phyloP scores from a whole-genome alignment of 768 basidiomycete species.

The Mycena amicta region DNA sequence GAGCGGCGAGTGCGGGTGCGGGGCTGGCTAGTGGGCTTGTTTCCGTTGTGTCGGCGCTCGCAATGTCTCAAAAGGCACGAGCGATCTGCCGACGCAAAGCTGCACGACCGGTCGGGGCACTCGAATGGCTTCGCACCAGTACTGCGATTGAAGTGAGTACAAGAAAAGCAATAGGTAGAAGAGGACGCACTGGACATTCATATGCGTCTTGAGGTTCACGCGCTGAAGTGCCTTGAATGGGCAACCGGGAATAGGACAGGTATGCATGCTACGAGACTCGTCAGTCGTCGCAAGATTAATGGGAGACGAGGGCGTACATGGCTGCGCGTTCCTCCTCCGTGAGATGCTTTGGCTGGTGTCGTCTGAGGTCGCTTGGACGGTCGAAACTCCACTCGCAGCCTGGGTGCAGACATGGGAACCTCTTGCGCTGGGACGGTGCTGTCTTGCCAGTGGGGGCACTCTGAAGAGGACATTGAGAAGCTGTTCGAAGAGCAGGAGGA shows the following conservation, averaged over 20 bases:
- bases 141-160: background rate
- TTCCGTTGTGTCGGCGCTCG: no score
- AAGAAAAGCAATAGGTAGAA: background rate
- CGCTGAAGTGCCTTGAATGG: background rate
- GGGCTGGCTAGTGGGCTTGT: no score
- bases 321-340: background rate
- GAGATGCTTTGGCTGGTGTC: background rate
- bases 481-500: background rate
- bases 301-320: background rate
- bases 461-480: background rate
- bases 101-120: background rate
- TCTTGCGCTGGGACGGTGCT: background rate
- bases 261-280: background rate
- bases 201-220: background rate
- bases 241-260: background rate
- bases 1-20: no score
- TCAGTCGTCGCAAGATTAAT: background rate
- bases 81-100: background rate
- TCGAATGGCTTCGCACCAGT: background rate
- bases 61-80: background rate
- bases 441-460: background rate
- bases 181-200: background rate
- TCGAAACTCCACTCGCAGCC: background rate
- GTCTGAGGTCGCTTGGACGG: background rate
- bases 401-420: background rate